A percentile compares a stretch with the other conserved stretches of the same genome.
These are phyloP conservation scores for Lithospermum erythrorhizon DNA, from an alignment of 257 asterid species.

Conservation along the genomic window DNA sequence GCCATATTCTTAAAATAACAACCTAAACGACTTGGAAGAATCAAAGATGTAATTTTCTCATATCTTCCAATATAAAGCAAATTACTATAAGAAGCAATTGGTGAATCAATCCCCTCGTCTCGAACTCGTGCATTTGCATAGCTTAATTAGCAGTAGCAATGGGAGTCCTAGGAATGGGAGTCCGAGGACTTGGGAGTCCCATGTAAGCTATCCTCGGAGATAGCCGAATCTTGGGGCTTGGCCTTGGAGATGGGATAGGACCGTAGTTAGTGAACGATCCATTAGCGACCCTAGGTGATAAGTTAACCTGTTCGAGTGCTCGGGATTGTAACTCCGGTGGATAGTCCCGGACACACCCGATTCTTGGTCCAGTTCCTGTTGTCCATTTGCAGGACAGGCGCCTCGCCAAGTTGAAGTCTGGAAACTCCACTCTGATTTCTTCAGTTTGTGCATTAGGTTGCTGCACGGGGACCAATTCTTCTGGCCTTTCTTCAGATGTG, in stretches of 20 bases:
- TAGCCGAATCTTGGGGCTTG: constrained; percentile 53
- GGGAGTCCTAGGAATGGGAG: constrained; percentile 18
- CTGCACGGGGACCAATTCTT: no score
- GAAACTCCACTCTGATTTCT: constrained; percentile 54
- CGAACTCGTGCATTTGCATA: no score
- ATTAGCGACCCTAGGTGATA: constrained; percentile 46
- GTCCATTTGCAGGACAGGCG: constrained; percentile 72
- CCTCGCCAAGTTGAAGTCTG: constrained; percentile 41
- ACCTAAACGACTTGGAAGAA: no score
- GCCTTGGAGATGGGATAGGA: constrained; percentile 77
- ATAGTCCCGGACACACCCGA: constrained; percentile 86
- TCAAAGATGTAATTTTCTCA: no score
- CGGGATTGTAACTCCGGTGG: constrained; percentile 71
- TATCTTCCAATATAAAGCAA: no score
- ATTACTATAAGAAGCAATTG: no score
- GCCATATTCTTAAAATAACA: no score
- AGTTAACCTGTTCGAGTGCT: constrained; percentile 76
- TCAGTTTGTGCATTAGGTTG: constrained; percentile 3
- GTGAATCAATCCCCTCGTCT: no score
- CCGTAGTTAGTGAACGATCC: constrained; percentile 33
- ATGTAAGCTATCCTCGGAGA: constrained; percentile 62
- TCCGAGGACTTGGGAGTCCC: constrained; percentile 74
- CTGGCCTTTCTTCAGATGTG: no score
- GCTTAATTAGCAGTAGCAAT: constrained; percentile 29
- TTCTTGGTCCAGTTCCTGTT: constrained; percentile 87